These are phyloP conservation scores for Chaetomium strumarium DNA, from an alignment of 2,329 filamentous ascomycete genomes.

Conservation along the genomic window DNA sequence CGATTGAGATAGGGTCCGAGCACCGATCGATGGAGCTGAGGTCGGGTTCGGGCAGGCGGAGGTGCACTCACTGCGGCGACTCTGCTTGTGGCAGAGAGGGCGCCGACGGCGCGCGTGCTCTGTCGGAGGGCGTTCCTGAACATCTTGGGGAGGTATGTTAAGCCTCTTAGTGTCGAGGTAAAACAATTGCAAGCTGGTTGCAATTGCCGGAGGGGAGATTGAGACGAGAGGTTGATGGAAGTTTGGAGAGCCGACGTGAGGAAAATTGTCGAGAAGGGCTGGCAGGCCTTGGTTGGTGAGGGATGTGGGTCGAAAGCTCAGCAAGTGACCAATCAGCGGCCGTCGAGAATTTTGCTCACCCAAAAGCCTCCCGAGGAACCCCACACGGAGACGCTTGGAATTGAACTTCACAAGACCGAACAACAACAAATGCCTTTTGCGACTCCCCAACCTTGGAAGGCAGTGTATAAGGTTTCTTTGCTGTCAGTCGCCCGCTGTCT, in stretches of 20 bases:
- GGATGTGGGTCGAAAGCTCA: constrained; percentile 21
- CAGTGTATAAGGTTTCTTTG: too few relatives aligned
- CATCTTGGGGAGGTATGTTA: constrained; percentile 62
- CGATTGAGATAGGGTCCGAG: constrained; percentile 34
- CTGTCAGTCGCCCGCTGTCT: too few relatives aligned
- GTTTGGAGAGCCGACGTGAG: constrained; percentile 29
- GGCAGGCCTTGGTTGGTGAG: constrained; percentile 25
- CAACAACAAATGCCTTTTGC: not conserved
- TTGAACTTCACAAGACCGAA: constrained; percentile 4
- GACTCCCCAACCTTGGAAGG: too few relatives aligned
- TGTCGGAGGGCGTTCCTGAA: constrained; percentile 98
- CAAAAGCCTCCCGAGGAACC: constrained; percentile 21
- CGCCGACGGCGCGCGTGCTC: constrained; percentile 90
- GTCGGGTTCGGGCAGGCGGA: constrained; percentile 34
- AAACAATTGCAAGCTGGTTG: constrained; percentile 57
- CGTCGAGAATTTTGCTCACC: constrained; percentile 25
- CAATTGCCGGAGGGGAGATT: constrained; percentile 60
- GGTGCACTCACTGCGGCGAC: constrained; percentile 83
- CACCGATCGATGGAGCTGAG: constrained; percentile 42
- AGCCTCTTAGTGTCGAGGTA: constrained; percentile 45
- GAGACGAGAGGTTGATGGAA: constrained; percentile 42
- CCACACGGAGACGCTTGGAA: constrained; percentile 20
- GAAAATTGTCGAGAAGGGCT: constrained; percentile 28
- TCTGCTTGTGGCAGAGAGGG: constrained; percentile 86
- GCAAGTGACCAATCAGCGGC: constrained; percentile 20